Evolutionary conservation across 225 moss, liverwort and hornwort species (phyloP).

Genomic region (Pseudoscleropodium purum): DNA sequence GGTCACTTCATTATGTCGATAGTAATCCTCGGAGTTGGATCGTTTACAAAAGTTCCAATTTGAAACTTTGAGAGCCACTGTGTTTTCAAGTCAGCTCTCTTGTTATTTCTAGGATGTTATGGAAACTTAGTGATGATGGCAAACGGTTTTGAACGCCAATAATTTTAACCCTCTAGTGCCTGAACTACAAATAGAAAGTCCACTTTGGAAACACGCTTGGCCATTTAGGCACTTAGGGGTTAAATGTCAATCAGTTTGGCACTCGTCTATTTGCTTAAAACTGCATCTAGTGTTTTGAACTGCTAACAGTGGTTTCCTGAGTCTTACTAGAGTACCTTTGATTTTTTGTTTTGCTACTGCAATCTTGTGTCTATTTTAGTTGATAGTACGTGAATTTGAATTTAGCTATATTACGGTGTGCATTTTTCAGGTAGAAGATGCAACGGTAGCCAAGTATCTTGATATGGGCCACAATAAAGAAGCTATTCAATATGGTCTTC

Average conservation of each 20-base stretch:
- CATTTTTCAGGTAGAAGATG: conserved; percentile 57
- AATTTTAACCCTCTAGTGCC: neutral
- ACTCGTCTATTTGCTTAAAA: neutral
- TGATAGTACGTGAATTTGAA: neutral
- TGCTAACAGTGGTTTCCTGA: neutral
- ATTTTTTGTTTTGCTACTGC: neutral
- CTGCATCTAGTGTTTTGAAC: neutral
- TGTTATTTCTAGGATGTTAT: neutral
- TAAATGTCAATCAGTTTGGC: neutral
- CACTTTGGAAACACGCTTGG: neutral
- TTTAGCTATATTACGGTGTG: neutral
- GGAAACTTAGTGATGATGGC: neutral
- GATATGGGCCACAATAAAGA: conserved; percentile 78
- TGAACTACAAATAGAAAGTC: neutral
- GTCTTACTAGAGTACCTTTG: neutral
- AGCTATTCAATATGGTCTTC: conserved; percentile 68
- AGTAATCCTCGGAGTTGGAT: neutral
- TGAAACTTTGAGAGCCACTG: neutral
- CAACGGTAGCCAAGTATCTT: conserved; percentile 70
- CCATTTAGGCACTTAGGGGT: neutral
- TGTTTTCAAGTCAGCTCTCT: neutral
- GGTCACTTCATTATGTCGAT: neutral
- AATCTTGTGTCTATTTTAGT: neutral
- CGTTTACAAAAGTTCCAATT: neutral
- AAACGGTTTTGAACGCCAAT: neutral